Evolutionary conservation across 2,329 filamentous ascomycete species (phyloP).

Genomic region (Fusarium devonianum): DNA sequence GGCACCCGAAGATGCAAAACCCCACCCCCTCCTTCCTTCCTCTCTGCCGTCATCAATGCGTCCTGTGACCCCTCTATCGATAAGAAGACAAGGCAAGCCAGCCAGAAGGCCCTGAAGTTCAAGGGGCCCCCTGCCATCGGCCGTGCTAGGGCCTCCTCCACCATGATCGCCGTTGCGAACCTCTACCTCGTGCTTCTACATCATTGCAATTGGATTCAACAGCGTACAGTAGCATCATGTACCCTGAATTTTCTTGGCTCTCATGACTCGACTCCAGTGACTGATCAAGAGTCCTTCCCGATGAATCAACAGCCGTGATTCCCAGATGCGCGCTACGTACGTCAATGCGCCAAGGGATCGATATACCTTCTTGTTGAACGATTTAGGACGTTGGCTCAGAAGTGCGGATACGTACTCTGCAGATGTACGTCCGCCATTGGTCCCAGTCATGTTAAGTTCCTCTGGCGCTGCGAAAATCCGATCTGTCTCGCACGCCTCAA

Average conservation of each 20-base stretch:
- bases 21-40: constrained; percentile 28
- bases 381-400: too few relatives aligned
- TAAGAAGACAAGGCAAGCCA: constrained; percentile 25
- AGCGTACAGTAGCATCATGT: too few relatives aligned
- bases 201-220: neutral
- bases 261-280: too few relatives aligned
- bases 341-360: too few relatives aligned
- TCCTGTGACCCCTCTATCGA: constrained; percentile 36
- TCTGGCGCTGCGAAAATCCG: constrained; percentile 28
- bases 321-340: too few relatives aligned
- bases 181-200: constrained; percentile 1
- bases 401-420: too few relatives aligned
- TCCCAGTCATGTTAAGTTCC: constrained; percentile 2
- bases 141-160: neutral
- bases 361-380: too few relatives aligned
- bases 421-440: neutral
- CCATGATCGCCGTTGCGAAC: constrained; percentile 19
- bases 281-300: too few relatives aligned
- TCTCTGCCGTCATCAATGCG: constrained; percentile 30
- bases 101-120: constrained; percentile 14
- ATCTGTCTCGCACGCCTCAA: constrained; percentile 9
- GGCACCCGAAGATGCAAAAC: constrained; percentile 9
- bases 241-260: neutral
- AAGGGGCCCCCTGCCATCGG: constrained; percentile 15
- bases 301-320: too few relatives aligned